Evolutionary conservation across 1,284 basidiomycete genomes (phyloP), one percentile per base, ranked within the genome.

Genomic region (Volvariella surrecta): DNA sequence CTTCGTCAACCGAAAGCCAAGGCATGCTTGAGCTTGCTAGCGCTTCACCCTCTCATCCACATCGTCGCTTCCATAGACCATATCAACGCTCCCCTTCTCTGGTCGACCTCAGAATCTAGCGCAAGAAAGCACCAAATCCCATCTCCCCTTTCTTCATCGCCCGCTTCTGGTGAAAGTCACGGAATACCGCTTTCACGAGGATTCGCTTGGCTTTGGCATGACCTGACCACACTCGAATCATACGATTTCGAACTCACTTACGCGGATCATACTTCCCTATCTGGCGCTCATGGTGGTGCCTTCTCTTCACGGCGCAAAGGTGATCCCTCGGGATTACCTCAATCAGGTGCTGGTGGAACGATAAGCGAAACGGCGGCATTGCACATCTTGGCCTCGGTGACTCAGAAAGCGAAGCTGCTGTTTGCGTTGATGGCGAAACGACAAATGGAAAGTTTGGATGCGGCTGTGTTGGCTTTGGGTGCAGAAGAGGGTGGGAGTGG

Each of bases 141-240:
- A 51, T 61, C n/a, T 62, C 66, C 2, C 4, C 40, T 17, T 18
- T 15, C 11, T 40, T 39, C 3, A 7, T 7, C 8, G 16, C 37
- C 17, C 13, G 17, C 15, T n/a, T 9, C 16, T 37, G 7, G 15
- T n/a, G 9, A n/a, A 16, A 15, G 34, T 28, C 34, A 6, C 59
- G 57, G 20, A 11, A 28, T 28, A 28, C 24, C 24, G 24, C 24
- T 28, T 11, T 39, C 40, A 42, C 67, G 76, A 24, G 84, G 85
- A 1, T 90, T 84, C 61, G 73, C 81, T 4, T 94, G 89, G 81
- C 64, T 94, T 11, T 92, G 89, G 77, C 89, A 95, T 61, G 87
- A 92, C 58, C 59, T 87, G 13, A 87, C 90, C 2, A 95, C 93
- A 0, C 82, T 89, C 51, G 69, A 68, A 18, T 71, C 87, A 1